Percentiles rank a stretch among this genome's conserved stretches.
Conservation (phyloP, 208 protist genomes). For the Strigomonas oncopelti region DNA sequence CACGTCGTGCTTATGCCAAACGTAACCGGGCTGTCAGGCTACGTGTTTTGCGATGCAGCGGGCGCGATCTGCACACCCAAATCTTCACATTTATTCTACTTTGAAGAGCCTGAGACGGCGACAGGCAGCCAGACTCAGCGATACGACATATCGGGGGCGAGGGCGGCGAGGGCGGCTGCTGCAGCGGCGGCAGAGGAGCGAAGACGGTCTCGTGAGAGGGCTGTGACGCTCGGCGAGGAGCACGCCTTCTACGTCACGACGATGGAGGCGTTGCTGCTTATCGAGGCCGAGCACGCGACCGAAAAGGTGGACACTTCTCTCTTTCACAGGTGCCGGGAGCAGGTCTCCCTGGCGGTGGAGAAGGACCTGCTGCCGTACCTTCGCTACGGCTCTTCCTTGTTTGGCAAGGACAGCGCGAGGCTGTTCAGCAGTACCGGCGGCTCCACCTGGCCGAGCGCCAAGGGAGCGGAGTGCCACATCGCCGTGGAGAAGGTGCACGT, state of each 20-base stretch:
- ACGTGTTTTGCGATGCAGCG: slow-evolving; percentile 39
- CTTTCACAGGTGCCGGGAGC: neutral
- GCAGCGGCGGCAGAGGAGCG: no score
- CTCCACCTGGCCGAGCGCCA: no score
- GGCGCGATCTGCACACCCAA: slow-evolving; percentile 24
- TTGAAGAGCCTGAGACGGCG: neutral
- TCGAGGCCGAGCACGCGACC: neutral
- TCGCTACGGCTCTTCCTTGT: neutral
- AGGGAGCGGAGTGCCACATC: neutral
- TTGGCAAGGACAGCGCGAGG: neutral
- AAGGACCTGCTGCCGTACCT: neutral
- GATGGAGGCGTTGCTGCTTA: neutral
- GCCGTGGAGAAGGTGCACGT: neutral
- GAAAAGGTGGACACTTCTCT: neutral
- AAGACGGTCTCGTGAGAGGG: no score
- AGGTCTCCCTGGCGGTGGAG: neutral
- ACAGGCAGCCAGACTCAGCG: neutral
- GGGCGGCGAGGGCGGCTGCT: no score
- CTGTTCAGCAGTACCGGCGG: neutral
- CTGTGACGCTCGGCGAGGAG: neutral
- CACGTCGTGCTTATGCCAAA: slow-evolving; percentile 17
- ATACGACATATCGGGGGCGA: no score
- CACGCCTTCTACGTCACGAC: neutral
- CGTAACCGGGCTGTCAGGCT: slow-evolving; percentile 27
- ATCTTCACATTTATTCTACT: neutral